phyloP scores from a whole-genome alignment of 805 yeast species.

The Pichia gijzeniarum region DNA sequence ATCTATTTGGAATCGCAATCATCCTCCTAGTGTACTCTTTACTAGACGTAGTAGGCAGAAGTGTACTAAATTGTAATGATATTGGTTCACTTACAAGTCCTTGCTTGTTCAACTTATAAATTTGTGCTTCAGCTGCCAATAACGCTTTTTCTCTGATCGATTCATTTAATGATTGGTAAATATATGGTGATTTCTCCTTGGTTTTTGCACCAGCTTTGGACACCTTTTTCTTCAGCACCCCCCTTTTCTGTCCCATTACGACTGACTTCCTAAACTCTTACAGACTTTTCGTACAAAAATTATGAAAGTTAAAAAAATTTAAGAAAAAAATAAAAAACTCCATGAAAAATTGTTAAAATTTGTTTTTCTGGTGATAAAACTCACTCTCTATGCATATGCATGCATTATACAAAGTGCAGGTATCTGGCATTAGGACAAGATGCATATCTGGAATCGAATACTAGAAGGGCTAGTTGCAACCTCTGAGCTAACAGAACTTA shows the following conservation, averaged over 20 bases:
- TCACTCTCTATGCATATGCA: neutral
- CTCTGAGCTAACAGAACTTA: neutral
- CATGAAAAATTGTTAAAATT: neutral
- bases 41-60: conserved; percentile 39
- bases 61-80: conserved; percentile 42
- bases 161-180: conserved; percentile 14
- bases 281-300: neutral
- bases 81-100: conserved; percentile 27
- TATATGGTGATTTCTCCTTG: conserved; percentile 6
- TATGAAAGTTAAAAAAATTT: neutral
- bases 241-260: conserved; percentile 3
- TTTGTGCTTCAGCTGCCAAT: conserved; percentile 27
- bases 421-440: neutral
- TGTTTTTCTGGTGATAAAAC: neutral
- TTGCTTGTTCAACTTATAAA: conserved; percentile 25
- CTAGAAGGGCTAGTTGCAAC: neutral
- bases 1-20: conserved; percentile 48
- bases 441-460: neutral
- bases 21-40: conserved; percentile 46
- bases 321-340: neutral
- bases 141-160: conserved; percentile 15
- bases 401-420: too few species aligned
- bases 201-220: neutral
- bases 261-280: too few species aligned
- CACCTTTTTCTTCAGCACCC: conserved; percentile 4